Evolutionary conservation across 2,329 filamentous ascomycete species (phyloP).

Genomic region (Aspergillus awamori): DNA sequence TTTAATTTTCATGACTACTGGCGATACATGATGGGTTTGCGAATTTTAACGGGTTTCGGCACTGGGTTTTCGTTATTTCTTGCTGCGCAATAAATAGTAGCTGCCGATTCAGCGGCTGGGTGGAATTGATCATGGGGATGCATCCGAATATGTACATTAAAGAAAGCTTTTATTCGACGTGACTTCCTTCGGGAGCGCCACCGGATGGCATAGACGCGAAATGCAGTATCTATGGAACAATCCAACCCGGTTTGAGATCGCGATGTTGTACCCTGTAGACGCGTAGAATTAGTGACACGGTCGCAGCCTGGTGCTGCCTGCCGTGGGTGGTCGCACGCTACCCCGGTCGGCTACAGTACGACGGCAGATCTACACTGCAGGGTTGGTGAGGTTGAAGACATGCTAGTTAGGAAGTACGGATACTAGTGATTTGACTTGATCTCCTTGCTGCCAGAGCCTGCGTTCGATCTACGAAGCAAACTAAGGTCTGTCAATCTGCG

Average conservation of each 20-base stretch:
- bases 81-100: slow-evolving; percentile 35
- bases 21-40: slow-evolving; percentile 50
- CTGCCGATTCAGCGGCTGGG: slow-evolving; percentile 31
- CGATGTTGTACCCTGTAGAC: neutral
- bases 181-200: slow-evolving; percentile 35
- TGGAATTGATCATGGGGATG: slow-evolving; percentile 33
- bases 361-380: neutral
- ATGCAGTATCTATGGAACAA: slow-evolving; percentile 31
- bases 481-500: neutral
- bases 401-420: too few species aligned
- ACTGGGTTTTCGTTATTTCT: slow-evolving; percentile 41
- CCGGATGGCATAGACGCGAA: slow-evolving; percentile 41
- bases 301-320: neutral
- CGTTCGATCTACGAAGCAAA: neutral
- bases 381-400: neutral
- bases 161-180: slow-evolving; percentile 27
- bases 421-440: neutral
- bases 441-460: neutral
- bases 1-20: slow-evolving; percentile 41
- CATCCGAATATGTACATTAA: slow-evolving; percentile 41
- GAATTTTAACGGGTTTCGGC: slow-evolving; percentile 39
- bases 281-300: neutral
- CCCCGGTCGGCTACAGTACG: neutral
- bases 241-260: slow-evolving; percentile 23
- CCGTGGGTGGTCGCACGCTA: neutral